These are phyloP conservation scores for Ambrosiella beaveri DNA, from an alignment of 2,329 filamentous ascomycete species.

Conservation along the genomic window DNA sequence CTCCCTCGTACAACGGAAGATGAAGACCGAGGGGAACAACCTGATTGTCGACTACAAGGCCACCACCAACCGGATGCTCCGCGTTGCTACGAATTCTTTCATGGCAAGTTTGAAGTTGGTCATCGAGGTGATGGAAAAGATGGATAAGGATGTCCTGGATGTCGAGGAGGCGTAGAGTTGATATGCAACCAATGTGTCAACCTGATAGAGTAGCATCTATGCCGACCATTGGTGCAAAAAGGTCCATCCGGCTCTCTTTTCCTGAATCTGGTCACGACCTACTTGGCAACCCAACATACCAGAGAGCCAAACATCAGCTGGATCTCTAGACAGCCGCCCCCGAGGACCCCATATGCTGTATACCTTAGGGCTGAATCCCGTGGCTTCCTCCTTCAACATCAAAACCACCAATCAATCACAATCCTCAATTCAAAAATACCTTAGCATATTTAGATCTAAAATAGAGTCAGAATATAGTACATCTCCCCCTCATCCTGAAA, in stretches of 20 bases:
- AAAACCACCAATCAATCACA: too few species aligned
- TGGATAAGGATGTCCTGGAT: conserved; percentile 67
- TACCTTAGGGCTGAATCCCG: neutral
- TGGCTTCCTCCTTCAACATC: too few species aligned
- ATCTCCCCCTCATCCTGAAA: too few species aligned
- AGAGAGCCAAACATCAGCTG: neutral
- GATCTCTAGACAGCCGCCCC: too few species aligned
- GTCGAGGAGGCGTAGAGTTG: neutral
- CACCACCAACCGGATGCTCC: conserved; percentile 88
- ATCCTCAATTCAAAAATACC: too few species aligned
- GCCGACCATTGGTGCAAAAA: too few species aligned
- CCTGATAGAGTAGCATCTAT: neutral
- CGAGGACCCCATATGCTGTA: neutral
- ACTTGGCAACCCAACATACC: too few species aligned
- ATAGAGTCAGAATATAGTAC: too few species aligned
- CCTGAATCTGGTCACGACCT: too few species aligned
- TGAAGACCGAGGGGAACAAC: conserved; percentile 39
- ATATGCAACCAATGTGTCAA: neutral
- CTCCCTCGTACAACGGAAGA: conserved; percentile 56
- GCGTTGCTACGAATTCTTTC: conserved; percentile 90
- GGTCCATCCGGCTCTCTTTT: too few species aligned
- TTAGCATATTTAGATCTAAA: too few species aligned
- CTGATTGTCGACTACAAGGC: conserved; percentile 66
- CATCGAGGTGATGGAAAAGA: conserved; percentile 73
- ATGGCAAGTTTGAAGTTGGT: conserved; percentile 79